A percentile compares a stretch with the other conserved stretches of the same genome.
phyloP scores from a whole-genome alignment of 2,329 filamentous ascomycete species.

The Diaporthe vaccinii region DNA sequence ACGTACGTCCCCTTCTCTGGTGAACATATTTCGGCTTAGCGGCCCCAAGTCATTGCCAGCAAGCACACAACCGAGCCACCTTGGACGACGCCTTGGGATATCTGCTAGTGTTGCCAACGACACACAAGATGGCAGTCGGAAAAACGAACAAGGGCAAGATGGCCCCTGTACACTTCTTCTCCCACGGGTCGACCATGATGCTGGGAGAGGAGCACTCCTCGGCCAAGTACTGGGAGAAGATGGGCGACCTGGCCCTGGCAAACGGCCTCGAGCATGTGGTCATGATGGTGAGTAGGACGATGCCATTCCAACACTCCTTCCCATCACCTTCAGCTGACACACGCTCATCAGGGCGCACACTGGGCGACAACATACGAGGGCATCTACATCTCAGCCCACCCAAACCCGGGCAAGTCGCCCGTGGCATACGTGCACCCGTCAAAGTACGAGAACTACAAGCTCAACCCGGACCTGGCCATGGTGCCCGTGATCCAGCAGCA shows the following conservation, averaged over 20 bases:
- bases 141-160: constrained; percentile 33
- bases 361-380: constrained; percentile 71
- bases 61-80: background rate
- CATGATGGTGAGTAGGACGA: constrained; percentile 67
- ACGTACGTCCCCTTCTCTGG: background rate
- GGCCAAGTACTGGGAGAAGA: constrained; percentile 75
- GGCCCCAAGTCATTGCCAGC: background rate
- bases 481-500: constrained; percentile 63
- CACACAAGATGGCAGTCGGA: constrained; percentile 22
- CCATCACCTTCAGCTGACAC: background rate
- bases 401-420: constrained; percentile 70
- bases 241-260: constrained; percentile 72
- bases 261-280: constrained; percentile 72
- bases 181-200: constrained; percentile 81
- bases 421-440: constrained; percentile 76
- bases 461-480: constrained; percentile 70
- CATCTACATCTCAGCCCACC: constrained; percentile 73
- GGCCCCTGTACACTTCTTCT: constrained; percentile 76
- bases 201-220: constrained; percentile 73
- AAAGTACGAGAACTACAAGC: constrained; percentile 74
- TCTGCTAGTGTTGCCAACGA: background rate
- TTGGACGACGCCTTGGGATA: background rate
- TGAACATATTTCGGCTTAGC: background rate
- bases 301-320: background rate
- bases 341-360: constrained; percentile 67